phyloP scores from a whole-genome alignment of 169 alveolate genomes.

The Neospora caninum region DNA sequence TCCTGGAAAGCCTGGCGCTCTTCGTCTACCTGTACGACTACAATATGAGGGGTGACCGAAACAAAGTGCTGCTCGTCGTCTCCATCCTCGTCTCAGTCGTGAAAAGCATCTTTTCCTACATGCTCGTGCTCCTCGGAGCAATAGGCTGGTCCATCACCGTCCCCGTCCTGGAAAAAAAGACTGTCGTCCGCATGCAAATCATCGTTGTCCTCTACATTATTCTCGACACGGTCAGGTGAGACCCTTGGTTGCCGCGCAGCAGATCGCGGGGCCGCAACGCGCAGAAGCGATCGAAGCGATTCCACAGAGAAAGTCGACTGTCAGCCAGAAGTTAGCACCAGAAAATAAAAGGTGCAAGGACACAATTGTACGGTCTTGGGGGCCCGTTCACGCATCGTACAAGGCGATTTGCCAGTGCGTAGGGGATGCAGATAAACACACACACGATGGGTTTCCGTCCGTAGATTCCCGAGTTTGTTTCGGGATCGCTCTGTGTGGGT shows the following conservation, averaged over 20 bases:
- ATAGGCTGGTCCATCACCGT: conserved; percentile 40
- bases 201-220: conserved; percentile 29
- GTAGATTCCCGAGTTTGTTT: too few relatives aligned
- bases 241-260: neutral
- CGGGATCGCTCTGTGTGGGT: too few relatives aligned
- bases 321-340: too few relatives aligned
- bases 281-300: too few relatives aligned
- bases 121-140: conserved; percentile 41
- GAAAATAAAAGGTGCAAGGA: too few relatives aligned
- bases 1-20: conserved; percentile 30
- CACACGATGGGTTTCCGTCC: too few relatives aligned
- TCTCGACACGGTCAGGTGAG: conserved; percentile 28
- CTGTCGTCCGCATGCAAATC: conserved; percentile 9
- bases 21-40: neutral
- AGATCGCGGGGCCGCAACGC: too few relatives aligned
- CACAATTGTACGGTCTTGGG: too few relatives aligned
- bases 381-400: too few relatives aligned
- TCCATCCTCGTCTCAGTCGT: conserved; percentile 5
- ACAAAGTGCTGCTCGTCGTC: neutral
- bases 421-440: too few relatives aligned
- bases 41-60: conserved; percentile 5
- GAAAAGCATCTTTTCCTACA: conserved; percentile 24
- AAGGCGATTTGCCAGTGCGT: too few relatives aligned
- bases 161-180: conserved; percentile 20
- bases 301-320: too few relatives aligned